Evolutionary conservation across 1,139 yeast species (phyloP).

Genomic region (Diutina mesorugosa): DNA sequence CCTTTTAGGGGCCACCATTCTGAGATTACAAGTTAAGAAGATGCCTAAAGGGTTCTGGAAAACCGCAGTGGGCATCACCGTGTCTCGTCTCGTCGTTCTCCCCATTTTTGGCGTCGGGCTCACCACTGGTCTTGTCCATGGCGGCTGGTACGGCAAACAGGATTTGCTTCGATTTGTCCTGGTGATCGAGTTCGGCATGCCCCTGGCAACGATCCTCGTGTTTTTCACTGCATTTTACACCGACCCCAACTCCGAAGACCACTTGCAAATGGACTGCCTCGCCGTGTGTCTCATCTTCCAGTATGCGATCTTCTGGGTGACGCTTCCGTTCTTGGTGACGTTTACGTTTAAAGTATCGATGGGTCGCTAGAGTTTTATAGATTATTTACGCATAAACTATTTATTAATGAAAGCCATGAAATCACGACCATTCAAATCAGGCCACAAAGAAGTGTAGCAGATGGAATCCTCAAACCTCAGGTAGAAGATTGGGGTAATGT

Average conservation of each 20-base stretch:
- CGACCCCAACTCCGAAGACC: constrained; percentile 45
- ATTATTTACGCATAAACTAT: no score
- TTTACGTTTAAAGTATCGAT: constrained; percentile 33
- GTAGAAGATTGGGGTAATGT: no score
- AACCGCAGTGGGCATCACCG: constrained; percentile 17
- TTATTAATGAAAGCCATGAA: no score
- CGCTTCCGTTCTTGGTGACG: constrained; percentile 57
- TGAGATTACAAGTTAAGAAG: constrained; percentile 47
- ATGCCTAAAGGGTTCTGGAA: constrained; percentile 68
- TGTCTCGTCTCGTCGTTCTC: constrained; percentile 18
- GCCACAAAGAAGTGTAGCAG: no score
- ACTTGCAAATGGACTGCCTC: constrained; percentile 71
- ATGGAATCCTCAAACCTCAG: no score
- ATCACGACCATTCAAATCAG: no score
- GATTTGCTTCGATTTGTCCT: constrained; percentile 44
- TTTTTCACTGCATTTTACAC: constrained; percentile 79
- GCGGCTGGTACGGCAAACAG: constrained; percentile 42
- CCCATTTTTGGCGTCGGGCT: constrained; percentile 36
- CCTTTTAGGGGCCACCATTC: constrained; percentile 75
- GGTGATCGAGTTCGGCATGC: constrained; percentile 66
- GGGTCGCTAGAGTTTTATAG: background rate
- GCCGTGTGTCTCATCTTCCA: constrained; percentile 63
- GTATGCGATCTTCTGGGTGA: constrained; percentile 44
- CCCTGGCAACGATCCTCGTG: constrained; percentile 76
- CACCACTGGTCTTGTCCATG: constrained; percentile 28